Evolutionary conservation across 139 green algal genomes (phyloP).

Genomic region (Tetradesmus obliquus): DNA sequence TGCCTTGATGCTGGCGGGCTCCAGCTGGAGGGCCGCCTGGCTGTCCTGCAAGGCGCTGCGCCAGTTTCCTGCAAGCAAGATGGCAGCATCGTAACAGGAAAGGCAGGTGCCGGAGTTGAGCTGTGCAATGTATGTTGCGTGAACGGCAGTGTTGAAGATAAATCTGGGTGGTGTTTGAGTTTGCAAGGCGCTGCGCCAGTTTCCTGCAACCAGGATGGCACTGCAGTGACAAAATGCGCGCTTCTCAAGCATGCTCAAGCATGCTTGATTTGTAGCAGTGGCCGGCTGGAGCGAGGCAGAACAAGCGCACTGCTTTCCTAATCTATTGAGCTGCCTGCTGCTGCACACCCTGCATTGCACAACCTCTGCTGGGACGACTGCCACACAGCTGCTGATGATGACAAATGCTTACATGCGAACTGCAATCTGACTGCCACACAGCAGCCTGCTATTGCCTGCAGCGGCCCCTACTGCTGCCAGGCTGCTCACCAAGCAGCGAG

Average conservation of each 20-base stretch:
- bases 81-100: not conserved
- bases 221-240: too few species aligned
- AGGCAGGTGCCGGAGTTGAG: not conserved
- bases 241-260: too few species aligned
- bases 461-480: not conserved
- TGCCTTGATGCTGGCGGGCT: constrained; percentile 77
- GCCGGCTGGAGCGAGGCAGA: too few species aligned
- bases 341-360: not conserved
- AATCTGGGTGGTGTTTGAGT: too few species aligned
- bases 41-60: constrained; percentile 77
- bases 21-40: constrained; percentile 53
- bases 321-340: not conserved
- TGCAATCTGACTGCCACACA: not conserved
- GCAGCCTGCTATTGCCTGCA: not conserved
- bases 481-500: constrained; percentile 67
- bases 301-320: too few species aligned
- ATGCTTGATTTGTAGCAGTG: too few species aligned
- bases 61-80: constrained; percentile 75
- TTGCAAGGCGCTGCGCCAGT: constrained; percentile 78
- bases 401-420: not conserved
- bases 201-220: constrained; percentile 56
- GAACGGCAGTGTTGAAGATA: too few species aligned
- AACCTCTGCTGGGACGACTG: too few species aligned
- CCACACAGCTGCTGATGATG: not conserved
- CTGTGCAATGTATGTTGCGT: too few species aligned